Evolutionary conservation across 2,329 filamentous ascomycete genomes (phyloP).

Genomic region (Fulvia fulva): DNA sequence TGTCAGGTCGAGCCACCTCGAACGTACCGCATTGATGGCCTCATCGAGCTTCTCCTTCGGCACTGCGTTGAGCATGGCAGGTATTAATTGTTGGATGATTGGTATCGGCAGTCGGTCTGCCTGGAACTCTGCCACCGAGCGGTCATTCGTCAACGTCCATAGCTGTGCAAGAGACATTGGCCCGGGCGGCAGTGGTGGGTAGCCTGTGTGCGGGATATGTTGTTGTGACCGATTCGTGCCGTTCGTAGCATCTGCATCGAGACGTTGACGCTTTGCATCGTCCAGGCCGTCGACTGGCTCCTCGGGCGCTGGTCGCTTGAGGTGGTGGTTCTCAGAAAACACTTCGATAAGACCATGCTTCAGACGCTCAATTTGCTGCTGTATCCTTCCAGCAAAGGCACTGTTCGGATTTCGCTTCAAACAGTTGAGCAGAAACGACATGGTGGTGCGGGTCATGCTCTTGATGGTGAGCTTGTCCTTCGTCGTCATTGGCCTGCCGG

Average conservation of each 20-base stretch:
- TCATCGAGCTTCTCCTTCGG: constrained; percentile 65
- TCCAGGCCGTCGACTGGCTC: constrained; percentile 72
- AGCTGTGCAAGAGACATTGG: constrained; percentile 76
- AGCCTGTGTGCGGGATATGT: constrained; percentile 38
- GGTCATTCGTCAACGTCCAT: constrained; percentile 77
- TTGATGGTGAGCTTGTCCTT: constrained; percentile 77
- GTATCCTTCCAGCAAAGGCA: constrained; percentile 69
- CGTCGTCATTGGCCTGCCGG: constrained; percentile 44
- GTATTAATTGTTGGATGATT: constrained; percentile 74
- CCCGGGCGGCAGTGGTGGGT: constrained; percentile 69
- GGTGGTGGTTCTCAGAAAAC: constrained; percentile 66
- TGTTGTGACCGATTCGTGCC: constrained; percentile 22
- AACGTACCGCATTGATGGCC: constrained; percentile 61
- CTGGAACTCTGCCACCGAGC: constrained; percentile 73
- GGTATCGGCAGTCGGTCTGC: constrained; percentile 73
- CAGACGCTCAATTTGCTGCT: constrained; percentile 80
- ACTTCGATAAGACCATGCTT: constrained; percentile 73
- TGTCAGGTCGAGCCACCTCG: constrained; percentile 39
- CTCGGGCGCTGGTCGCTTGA: constrained; percentile 67
- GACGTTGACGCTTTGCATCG: constrained; percentile 72
- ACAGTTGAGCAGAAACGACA: constrained; percentile 77
- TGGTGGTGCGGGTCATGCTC: constrained; percentile 92
- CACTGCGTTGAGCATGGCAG: constrained; percentile 69
- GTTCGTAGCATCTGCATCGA: constrained; percentile 50
- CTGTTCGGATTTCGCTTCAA: constrained; percentile 80